A percentile compares a stretch with the other conserved stretches of the same genome.
Evolutionary conservation across 2,329 filamentous ascomycete species (phyloP).

Genomic region (Fusarium domesticum): DNA sequence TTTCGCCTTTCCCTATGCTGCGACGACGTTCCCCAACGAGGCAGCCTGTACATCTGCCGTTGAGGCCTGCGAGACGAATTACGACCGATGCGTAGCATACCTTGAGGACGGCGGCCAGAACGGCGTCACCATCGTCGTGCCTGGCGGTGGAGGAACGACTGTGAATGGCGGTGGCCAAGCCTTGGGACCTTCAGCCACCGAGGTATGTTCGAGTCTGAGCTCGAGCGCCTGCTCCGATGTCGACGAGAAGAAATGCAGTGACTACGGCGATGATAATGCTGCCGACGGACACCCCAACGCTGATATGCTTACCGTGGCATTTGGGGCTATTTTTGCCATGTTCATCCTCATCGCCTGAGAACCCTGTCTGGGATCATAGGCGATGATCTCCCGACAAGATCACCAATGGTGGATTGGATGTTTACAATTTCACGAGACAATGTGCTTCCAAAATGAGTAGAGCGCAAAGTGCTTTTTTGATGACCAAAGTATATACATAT

Average conservation of each 20-base stretch:
- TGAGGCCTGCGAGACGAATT: conserved; percentile 52
- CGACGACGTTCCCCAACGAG: conserved; percentile 49
- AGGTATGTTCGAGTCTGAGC: conserved; percentile 55
- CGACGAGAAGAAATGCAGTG: conserved; percentile 39
- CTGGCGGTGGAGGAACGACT: conserved; percentile 52
- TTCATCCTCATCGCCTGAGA: neutral
- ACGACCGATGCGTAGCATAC: conserved; percentile 50
- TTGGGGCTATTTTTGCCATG: neutral
- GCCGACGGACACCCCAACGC: neutral
- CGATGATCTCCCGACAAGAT: neutral
- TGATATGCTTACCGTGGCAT: neutral
- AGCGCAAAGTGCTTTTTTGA: neutral
- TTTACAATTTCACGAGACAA: neutral
- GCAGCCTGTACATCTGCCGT: conserved; percentile 52
- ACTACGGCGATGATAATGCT: conserved; percentile 14
- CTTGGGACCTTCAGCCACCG: conserved; percentile 46
- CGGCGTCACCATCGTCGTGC: conserved; percentile 55
- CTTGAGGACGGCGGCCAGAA: conserved; percentile 44
- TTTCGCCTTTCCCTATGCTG: conserved; percentile 59
- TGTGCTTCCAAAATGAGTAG: neutral
- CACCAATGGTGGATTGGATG: neutral
- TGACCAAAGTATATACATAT: neutral
- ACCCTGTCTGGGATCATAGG: no score
- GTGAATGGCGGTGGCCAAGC: conserved; percentile 42
- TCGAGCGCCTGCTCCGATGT: conserved; percentile 49